These are phyloP conservation scores for Echinochloa phyllopogon DNA, from an alignment of 176 grass and related monocot genomes.

Conservation along the genomic window DNA sequence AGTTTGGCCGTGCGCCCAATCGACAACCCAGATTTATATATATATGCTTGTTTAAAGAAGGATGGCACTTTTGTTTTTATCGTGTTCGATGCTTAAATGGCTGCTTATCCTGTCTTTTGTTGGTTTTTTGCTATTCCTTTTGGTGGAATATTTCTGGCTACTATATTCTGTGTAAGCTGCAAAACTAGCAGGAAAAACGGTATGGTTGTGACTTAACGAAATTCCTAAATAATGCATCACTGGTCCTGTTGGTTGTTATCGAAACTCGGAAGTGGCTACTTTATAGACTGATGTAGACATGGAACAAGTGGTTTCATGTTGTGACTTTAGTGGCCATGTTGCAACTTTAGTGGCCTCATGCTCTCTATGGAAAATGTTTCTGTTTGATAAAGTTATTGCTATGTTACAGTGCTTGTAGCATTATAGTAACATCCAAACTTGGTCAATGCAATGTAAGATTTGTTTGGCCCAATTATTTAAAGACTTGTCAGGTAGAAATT, in stretches of 20 bases:
- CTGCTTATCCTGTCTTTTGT: not conserved
- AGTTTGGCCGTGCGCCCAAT: constrained; percentile 6
- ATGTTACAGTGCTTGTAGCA: not conserved
- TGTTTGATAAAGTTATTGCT: not conserved
- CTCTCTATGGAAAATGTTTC: not conserved
- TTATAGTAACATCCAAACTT: not conserved
- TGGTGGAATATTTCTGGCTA: constrained; percentile 18
- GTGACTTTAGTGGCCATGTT: not conserved
- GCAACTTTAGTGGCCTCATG: not conserved
- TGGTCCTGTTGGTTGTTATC: constrained; percentile 22
- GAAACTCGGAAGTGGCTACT: not conserved
- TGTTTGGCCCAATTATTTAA: constrained; percentile 20
- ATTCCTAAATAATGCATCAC: constrained; percentile 21
- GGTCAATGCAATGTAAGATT: constrained; percentile 2
- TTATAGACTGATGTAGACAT: constrained; percentile 1
- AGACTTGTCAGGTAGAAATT: constrained; percentile 5
- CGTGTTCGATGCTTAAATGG: constrained; percentile 10
- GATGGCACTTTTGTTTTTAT: not conserved
- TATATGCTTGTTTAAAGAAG: constrained; percentile 26
- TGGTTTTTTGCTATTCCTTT: constrained; percentile 24
- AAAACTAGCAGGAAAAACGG: constrained; percentile 8
- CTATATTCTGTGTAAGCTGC: constrained; percentile 26
- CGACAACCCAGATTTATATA: constrained; percentile 9
- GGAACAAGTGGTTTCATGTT: constrained; percentile 14
- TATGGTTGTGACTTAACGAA: constrained; percentile 3